These are phyloP conservation scores for Trametes sanguinea DNA, from an alignment of 768 basidiomycete genomes.

Conservation along the genomic window DNA sequence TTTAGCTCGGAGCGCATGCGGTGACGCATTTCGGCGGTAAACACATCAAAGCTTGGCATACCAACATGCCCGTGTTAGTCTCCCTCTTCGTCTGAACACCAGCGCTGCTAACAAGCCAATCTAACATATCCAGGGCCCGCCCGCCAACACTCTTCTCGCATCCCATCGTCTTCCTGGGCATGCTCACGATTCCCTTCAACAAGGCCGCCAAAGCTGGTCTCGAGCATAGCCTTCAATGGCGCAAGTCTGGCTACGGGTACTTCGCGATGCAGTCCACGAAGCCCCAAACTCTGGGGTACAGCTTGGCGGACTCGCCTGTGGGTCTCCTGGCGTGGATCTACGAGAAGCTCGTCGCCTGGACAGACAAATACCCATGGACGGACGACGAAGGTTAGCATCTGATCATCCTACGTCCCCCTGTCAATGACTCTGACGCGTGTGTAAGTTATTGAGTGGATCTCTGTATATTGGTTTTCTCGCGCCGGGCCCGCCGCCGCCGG, in stretches of 20 bases:
- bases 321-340: conserved; percentile 46
- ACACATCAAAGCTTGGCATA: conserved; percentile 54
- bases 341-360: conserved; percentile 36
- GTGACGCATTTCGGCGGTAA: conserved; percentile 41
- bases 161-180: conserved; percentile 34
- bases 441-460: conserved; percentile 39
- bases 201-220: conserved; percentile 31
- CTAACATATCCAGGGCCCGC: too few species aligned
- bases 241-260: conserved; percentile 35
- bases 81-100: background rate
- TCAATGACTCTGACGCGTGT: background rate
- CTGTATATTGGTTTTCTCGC: conserved; percentile 40
- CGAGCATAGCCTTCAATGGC: conserved; percentile 28
- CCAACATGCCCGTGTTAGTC: conserved; percentile 47
- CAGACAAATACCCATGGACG: conserved; percentile 55
- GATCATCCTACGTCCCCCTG: background rate
- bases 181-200: conserved; percentile 29
- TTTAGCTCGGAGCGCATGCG: conserved; percentile 39
- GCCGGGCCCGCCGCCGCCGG: conserved; percentile 34
- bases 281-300: conserved; percentile 47
- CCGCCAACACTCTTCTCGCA: conserved; percentile 28
- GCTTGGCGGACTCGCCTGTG: conserved; percentile 57
- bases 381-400: conserved; percentile 52
- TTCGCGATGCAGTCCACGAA: conserved; percentile 31
- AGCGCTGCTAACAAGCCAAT: conserved; percentile 21